Base-by-base conservation (phyloP, 192 early-diverging fungal genomes). In the Phycomyces blakesleeanus region DNA sequence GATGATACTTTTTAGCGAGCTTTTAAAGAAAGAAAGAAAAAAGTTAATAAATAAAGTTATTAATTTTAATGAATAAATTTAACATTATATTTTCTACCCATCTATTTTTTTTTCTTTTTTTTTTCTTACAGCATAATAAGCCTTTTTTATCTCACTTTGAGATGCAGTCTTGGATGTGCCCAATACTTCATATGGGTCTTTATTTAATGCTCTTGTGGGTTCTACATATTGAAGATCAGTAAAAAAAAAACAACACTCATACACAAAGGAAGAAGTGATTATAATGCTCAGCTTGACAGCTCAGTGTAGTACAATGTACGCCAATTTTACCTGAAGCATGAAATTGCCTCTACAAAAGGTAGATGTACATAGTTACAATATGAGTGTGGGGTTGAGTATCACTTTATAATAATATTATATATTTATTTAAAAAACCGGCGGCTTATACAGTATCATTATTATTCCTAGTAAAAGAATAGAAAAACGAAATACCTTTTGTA, bases 1-100 rank as follows among this genome's bases (percentile, higher is more conserved):
- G 97, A 71, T 99, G 97, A 77, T 89, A 98, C 74, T 97, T 85
- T 73, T 97, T 96, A 21, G 97, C 97, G 55, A 98, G 82, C 85
- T 91, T 74, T 0, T 51, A 26, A 63, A 20, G 25, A 21, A 37
- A 51, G 20, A 26, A n/a, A n/a, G n/a, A n/a, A n/a, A n/a, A n/a
- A n/a, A n/a, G n/a, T n/a, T n/a, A n/a, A n/a, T n/a, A n/a, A n/a
- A n/a, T n/a, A n/a, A n/a, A n/a, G n/a, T n/a, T n/a, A n/a, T n/a
- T n/a, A n/a, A n/a, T n/a, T n/a, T n/a, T n/a, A n/a, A n/a, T n/a
- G n/a, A n/a, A n/a, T n/a, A n/a, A n/a, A n/a, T n/a, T n/a, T n/a
- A n/a, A n/a, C n/a, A n/a, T n/a, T n/a, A n/a, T n/a, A n/a, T n/a
- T n/a, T n/a, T n/a, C n/a, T n/a, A n/a, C n/a, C n/a, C n/a, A n/a